Percentiles rank a stretch among this genome's conserved stretches.
These are phyloP conservation scores for Podospora bellae-mahoneyi DNA, from an alignment of 495 filamentous ascomycete species.

Conservation along the genomic window DNA sequence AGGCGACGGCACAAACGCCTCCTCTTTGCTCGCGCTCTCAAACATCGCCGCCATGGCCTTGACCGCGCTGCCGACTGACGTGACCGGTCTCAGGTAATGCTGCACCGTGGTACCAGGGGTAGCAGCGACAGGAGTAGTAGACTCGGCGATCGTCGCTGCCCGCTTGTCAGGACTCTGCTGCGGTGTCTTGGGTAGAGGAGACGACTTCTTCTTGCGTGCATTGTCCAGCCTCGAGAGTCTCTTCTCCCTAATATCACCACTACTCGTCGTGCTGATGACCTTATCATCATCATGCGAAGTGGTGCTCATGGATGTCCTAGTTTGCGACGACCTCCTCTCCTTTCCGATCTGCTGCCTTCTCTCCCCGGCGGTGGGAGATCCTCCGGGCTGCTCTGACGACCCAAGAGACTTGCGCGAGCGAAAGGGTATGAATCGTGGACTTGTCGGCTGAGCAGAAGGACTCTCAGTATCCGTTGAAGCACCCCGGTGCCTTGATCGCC, in stretches of 20 bases:
- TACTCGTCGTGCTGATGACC: background rate
- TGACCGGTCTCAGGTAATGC: slow-evolving; percentile 10
- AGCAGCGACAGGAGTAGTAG: background rate
- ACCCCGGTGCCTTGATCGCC: slow-evolving; percentile 17
- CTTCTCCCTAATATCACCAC: background rate
- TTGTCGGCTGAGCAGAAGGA: background rate
- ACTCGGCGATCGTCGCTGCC: background rate
- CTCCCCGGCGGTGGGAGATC: background rate
- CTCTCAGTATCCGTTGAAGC: slow-evolving; percentile 10
- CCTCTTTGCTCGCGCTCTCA: slow-evolving; percentile 31
- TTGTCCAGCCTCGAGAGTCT: background rate
- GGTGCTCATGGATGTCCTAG: background rate
- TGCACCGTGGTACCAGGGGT: slow-evolving; percentile 5
- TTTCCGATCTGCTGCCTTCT: background rate
- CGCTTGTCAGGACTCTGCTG: background rate
- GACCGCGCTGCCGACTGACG: slow-evolving; percentile 31
- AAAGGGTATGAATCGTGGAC: background rate
- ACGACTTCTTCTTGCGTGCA: background rate
- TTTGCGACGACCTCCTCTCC: background rate
- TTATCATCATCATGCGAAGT: slow-evolving; percentile 5
- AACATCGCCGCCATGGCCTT: slow-evolving; percentile 47
- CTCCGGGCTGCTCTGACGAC: background rate
- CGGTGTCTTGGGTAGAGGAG: background rate
- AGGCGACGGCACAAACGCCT: slow-evolving; percentile 9
- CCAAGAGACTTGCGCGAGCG: slow-evolving; percentile 3